Evolutionary conservation across 2,329 filamentous ascomycete species (phyloP), one percentile per base, ranked within the genome.

Genomic region (Trichocomaceae sp.): DNA sequence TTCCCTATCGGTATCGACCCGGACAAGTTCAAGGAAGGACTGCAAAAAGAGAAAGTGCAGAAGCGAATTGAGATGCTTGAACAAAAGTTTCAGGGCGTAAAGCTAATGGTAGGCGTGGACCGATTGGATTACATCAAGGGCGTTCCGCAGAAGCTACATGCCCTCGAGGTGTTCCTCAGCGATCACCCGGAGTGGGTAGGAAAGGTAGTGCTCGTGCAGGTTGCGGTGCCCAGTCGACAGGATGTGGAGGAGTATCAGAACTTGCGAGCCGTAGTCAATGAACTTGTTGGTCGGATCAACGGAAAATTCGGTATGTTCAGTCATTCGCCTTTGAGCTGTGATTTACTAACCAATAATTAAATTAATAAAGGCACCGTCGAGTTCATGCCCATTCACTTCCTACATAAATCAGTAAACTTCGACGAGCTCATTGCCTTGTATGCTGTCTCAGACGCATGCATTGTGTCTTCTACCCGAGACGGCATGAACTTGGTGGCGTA

Each of bases 231-330:
- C 5, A 93, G 88, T 54, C 82, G 91, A 59, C 88, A 95, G 67
- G 91, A 96, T 63, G 92, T 96, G 55, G 91, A 96, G 67, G 91
- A 96, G 69, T 96, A 96, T 69, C 91, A 96, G 72, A 96, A 96
- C 67, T 80, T 96, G 19, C 85, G 91, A 41, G 89, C 90, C 33
- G 88, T 95, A 5, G 90, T 96, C 69, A 96, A 96, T 71, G 91
- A 96, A 75, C 83, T 96, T 7, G 90, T 96, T 35, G 91, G 92
- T 22, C 83, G 91, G 60, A 96, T 96, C 77, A 96, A 96, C 68
- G 92, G 91, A 66, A 90, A 87, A 69, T 96, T 96, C 65, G 91
- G 78, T 79, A 68, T 53, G 73, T 62, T 41, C 35, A 15, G 10
- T 19, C 15, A 26, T 31, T 22, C 23, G 5, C 19, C 19, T 35